These are phyloP conservation scores for Bjerkandera adusta DNA, from an alignment of 1,284 basidiomycete genomes.

Conservation along the genomic window DNA sequence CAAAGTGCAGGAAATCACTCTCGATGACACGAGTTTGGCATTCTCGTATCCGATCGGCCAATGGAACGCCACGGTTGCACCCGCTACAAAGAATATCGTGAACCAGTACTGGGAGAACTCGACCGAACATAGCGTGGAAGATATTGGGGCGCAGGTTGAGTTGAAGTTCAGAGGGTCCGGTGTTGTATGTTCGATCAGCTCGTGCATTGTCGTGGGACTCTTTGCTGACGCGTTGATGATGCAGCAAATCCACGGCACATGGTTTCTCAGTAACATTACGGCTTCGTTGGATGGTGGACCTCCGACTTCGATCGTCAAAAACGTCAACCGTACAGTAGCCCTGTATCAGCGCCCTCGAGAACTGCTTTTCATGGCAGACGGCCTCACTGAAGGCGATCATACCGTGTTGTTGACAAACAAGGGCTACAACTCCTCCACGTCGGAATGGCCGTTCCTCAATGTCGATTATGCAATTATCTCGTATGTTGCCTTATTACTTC, in stretches of 20 bases:
- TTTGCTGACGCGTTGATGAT: background rate
- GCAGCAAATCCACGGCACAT: conserved; percentile 3
- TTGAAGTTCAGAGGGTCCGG: background rate
- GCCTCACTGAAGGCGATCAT: background rate
- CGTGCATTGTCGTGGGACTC: background rate
- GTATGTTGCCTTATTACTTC: background rate
- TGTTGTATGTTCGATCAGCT: background rate
- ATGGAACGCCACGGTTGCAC: background rate
- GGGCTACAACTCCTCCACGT: background rate
- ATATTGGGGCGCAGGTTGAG: background rate
- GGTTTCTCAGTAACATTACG: background rate
- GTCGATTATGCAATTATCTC: conserved; percentile 1
- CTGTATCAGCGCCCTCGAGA: conserved; percentile 1
- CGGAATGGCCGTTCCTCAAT: background rate
- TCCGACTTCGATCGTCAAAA: background rate
- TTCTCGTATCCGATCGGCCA: background rate
- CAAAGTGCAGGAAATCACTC: background rate
- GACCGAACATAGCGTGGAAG: background rate
- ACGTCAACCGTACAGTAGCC: background rate
- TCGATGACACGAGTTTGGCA: background rate
- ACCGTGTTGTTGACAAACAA: background rate
- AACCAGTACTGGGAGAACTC: conserved; percentile 1
- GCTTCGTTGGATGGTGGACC: background rate
- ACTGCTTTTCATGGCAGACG: background rate
- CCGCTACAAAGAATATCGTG: background rate